A percentile compares a stretch with the other conserved stretches of the same genome.
These are phyloP conservation scores for Bipolaris sorokiniana DNA, from an alignment of 2,329 filamentous ascomycete genomes.

Conservation along the genomic window DNA sequence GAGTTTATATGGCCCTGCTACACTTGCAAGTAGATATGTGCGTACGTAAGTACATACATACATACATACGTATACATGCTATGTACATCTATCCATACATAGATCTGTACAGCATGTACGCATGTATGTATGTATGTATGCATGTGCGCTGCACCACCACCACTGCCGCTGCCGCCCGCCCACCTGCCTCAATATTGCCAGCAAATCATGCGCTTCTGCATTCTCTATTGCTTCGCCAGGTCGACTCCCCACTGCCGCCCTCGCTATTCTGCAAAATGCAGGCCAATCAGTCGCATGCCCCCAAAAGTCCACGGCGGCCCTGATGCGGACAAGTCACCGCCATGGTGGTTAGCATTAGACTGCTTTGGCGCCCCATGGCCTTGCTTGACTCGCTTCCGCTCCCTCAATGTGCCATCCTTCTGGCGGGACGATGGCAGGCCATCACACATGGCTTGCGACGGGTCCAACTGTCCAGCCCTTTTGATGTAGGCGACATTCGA, in stretches of 20 bases:
- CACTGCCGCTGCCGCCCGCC: constrained; percentile 17
- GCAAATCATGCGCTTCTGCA: constrained; percentile 14
- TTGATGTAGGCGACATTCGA: constrained; percentile 34
- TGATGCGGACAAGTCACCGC: constrained; percentile 19
- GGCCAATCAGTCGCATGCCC: constrained; percentile 16
- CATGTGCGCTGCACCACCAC: constrained; percentile 7
- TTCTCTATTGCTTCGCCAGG: neutral
- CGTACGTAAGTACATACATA: no score
- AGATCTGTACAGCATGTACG: no score
- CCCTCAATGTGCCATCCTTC: constrained; percentile 8
- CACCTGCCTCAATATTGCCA: constrained; percentile 19
- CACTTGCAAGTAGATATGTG: no score
- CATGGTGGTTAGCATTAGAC: constrained; percentile 30
- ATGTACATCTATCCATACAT: no score
- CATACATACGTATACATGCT: no score
- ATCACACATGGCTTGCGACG: constrained; percentile 18
- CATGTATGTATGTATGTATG: neutral
- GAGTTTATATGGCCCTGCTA: no score
- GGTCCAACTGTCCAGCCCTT: constrained; percentile 14
- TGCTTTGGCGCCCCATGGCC: constrained; percentile 29
- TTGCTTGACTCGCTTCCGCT: constrained; percentile 14
- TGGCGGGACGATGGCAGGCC: constrained; percentile 24
- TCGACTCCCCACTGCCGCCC: constrained; percentile 25
- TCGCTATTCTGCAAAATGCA: constrained; percentile 18
- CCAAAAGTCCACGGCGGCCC: constrained; percentile 8